These are phyloP conservation scores for Xylariaceae sp. DNA, from an alignment of 2,329 filamentous ascomycete genomes.

Conservation along the genomic window DNA sequence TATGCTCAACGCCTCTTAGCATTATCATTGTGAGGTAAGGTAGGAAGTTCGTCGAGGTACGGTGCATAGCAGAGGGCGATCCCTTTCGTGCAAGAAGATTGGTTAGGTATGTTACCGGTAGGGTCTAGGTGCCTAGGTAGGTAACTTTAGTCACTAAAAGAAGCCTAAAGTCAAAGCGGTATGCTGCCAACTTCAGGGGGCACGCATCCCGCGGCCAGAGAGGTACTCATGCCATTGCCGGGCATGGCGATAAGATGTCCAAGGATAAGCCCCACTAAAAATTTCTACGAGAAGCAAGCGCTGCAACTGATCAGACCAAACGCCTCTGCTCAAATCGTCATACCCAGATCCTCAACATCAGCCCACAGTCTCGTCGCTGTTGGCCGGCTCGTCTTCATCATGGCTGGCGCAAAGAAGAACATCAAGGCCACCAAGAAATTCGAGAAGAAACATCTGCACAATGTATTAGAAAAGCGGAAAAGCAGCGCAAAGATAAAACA, in stretches of 20 bases:
- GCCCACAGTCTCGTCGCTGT: constrained; percentile 10
- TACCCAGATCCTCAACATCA: constrained; percentile 4
- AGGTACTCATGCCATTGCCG: no score
- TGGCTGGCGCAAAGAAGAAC: constrained; percentile 73
- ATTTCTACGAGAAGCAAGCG: constrained; percentile 23
- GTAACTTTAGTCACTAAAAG: no score
- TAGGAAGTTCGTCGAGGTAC: no score
- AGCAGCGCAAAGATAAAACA: constrained; percentile 88
- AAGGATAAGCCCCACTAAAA: constrained; percentile 31
- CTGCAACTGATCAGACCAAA: not conserved
- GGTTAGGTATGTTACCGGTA: no score
- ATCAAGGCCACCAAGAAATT: constrained; percentile 82
- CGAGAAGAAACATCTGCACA: constrained; percentile 86
- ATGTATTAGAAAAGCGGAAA: constrained; percentile 83
- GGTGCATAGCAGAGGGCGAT: no score
- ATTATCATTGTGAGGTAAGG: no score
- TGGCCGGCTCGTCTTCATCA: constrained; percentile 40
- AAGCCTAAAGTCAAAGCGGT: no score
- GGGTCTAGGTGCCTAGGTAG: no score
- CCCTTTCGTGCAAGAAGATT: no score
- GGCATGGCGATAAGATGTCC: constrained; percentile 25
- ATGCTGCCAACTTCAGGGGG: no score
- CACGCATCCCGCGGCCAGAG: no score
- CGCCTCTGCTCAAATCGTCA: constrained; percentile 1
- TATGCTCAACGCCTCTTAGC: not conserved